Conservation (phyloP, 2,329 filamentous ascomycete genomes). For the Sporothrix variecibatus region DNA sequence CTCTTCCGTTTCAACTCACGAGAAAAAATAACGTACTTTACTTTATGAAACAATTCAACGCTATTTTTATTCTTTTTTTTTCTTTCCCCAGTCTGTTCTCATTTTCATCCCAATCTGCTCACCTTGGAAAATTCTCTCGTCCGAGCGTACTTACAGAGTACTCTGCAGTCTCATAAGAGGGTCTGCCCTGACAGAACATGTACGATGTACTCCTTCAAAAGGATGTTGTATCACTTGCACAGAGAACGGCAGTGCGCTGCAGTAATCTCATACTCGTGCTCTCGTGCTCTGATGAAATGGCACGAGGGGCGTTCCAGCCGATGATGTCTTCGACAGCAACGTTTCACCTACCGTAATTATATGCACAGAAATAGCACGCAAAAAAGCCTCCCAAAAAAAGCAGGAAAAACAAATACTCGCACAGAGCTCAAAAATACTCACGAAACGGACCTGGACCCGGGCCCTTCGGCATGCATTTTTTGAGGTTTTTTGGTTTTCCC, state of each 20-base stretch:
- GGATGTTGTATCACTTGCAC: neutral
- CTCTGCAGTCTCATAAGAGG: neutral
- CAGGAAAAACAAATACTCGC: neutral
- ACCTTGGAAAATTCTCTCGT: neutral
- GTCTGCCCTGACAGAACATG: neutral
- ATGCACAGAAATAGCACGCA: neutral
- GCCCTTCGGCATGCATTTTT: neutral
- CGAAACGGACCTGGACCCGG: neutral
- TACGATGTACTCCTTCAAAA: neutral
- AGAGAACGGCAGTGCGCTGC: constrained; percentile 1
- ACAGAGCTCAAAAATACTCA: neutral
- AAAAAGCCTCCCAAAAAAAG: too few relatives aligned
- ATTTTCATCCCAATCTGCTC: neutral
- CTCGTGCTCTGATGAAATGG: neutral
- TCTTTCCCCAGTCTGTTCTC: neutral
- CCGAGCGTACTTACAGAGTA: neutral
- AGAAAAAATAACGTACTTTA: neutral
- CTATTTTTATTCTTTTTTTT: neutral
- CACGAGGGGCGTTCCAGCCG: neutral
- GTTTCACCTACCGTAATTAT: neutral
- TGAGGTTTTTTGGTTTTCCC: neutral
- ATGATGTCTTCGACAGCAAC: neutral
- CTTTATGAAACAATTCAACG: neutral
- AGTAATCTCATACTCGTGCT: neutral
- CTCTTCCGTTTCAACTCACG: neutral